phyloP scores from a whole-genome alignment of 2,329 filamentous ascomycete species.

The Tolypocladium amazonense region DNA sequence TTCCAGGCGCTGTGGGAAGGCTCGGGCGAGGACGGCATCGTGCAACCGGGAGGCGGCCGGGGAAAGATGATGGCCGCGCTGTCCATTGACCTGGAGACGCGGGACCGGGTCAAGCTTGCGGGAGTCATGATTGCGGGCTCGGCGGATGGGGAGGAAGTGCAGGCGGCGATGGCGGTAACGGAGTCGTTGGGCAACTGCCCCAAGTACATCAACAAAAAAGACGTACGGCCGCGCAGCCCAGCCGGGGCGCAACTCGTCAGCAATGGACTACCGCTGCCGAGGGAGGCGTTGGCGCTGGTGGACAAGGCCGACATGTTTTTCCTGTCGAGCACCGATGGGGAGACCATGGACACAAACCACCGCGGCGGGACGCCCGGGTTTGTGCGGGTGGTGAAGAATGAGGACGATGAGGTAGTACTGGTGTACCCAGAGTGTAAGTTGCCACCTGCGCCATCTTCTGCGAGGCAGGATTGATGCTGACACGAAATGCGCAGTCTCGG shows the following conservation, averaged over 20 bases:
- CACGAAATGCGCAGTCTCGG: constrained; percentile 40
- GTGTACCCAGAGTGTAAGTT: constrained; percentile 63
- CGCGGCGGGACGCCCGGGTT: constrained; percentile 69
- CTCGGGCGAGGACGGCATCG: constrained; percentile 28
- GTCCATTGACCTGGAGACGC: constrained; percentile 38
- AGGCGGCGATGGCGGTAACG: constrained; percentile 57
- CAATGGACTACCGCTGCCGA: constrained; percentile 32
- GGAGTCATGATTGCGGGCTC: constrained; percentile 56
- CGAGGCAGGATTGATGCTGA: background rate
- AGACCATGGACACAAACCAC: constrained; percentile 75
- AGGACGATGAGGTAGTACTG: constrained; percentile 35
- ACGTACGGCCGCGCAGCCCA: constrained; percentile 37
- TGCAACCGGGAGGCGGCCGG: constrained; percentile 25
- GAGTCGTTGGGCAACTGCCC: constrained; percentile 75
- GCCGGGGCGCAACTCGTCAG: constrained; percentile 36
- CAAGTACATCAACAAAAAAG: constrained; percentile 74
- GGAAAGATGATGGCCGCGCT: constrained; percentile 36
- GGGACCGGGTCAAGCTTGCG: constrained; percentile 64
- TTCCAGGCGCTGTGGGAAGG: constrained; percentile 49
- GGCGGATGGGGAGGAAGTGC: constrained; percentile 19
- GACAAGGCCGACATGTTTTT: constrained; percentile 65
- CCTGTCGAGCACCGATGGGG: constrained; percentile 54
- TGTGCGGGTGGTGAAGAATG: constrained; percentile 54
- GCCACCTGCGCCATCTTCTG: background rate
- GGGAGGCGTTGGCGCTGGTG: constrained; percentile 48